Evolutionary conservation across 2,329 filamentous ascomycete species (phyloP).

Genomic region (Fusarium napiforme): DNA sequence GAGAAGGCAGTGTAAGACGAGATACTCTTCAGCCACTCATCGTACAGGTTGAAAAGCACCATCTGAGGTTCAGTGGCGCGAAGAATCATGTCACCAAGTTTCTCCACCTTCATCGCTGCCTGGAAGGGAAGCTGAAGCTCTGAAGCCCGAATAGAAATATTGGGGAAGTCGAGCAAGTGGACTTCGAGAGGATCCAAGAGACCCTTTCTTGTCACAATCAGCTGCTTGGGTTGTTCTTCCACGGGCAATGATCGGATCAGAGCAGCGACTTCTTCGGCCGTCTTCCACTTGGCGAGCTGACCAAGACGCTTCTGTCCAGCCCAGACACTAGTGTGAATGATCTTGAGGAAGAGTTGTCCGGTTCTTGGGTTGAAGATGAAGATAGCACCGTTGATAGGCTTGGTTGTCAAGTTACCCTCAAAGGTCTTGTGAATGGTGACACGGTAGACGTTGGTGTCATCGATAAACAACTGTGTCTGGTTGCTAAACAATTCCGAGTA

Average conservation of each 20-base stretch:
- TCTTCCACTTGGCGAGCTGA: constrained; percentile 99
- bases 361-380: constrained; percentile 99
- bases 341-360: constrained; percentile 97
- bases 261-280: constrained; percentile 98
- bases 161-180: constrained; percentile 96
- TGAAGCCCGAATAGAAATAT: constrained; percentile 97
- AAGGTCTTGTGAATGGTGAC: constrained; percentile 99
- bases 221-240: constrained; percentile 98
- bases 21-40: constrained; percentile 98
- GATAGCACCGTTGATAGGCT: constrained; percentile 98
- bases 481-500: constrained; percentile 99
- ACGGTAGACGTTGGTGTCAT: constrained; percentile 99
- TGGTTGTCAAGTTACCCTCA: constrained; percentile 97
- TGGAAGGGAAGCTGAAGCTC: constrained; percentile 98
- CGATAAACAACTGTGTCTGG: constrained; percentile 98
- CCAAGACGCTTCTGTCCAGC: constrained; percentile 98
- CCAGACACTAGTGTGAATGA: constrained; percentile 99
- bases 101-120: constrained; percentile 99
- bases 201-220: constrained; percentile 98
- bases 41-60: constrained; percentile 98
- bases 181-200: constrained; percentile 96
- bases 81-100: constrained; percentile 98
- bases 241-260: constrained; percentile 94
- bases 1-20: constrained; percentile 99
- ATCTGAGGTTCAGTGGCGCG: constrained; percentile 99